Evolutionary conservation across 208 protist genomes (phyloP), one percentile per base, ranked within the genome.

Genomic region (Jaenimonas drosophilae): DNA sequence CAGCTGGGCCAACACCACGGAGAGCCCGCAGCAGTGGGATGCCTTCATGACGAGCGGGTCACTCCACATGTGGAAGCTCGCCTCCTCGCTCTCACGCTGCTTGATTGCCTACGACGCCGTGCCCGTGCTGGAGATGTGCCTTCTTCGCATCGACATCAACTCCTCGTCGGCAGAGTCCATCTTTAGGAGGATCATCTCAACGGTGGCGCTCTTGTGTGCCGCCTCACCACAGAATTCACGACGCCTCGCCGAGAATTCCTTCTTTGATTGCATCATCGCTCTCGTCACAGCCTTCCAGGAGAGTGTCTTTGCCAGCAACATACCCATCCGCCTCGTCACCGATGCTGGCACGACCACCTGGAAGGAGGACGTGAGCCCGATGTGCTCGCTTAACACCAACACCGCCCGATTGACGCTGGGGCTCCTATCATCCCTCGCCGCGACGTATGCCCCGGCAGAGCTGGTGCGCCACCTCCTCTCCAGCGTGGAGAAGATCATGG

Each of bases 171-270:
- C 69, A 7, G 80, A 86, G 40, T 61, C 60, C n/a, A 64, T 93
- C 17, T 89, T 78, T 54, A 61, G 80, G 4, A 63, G 59, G 56
- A 40, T 75, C 43, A 68, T 86, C 39, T 59, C 50, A 20, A 77
- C 80, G 20, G 39, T 89, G 39, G 69, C 72, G 63, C 43, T 89
- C 24, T 56, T 93, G 25, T 83, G 75, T 37, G 51, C 57, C 1
- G 76, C 80, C 9, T 83, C 71, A 34, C 85, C 80, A 20, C 64
- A 62, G 46, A 88, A 87, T 46, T 67, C 70, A 2, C 45, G 65
- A 30, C 17, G 61, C 30, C 52, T 93, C 20, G 54, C 66, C 14
- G 53, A 78, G 31, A 56, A 55, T 24, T 25, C 61, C 9, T 64
- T 87, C 27, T 55, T 86, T 21, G 59, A 72, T 28, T 62, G 60